Evolutionary conservation across 768 basidiomycete species (phyloP), one percentile per base, ranked within the genome.

Genomic region (Glaciozyma martinii): DNA sequence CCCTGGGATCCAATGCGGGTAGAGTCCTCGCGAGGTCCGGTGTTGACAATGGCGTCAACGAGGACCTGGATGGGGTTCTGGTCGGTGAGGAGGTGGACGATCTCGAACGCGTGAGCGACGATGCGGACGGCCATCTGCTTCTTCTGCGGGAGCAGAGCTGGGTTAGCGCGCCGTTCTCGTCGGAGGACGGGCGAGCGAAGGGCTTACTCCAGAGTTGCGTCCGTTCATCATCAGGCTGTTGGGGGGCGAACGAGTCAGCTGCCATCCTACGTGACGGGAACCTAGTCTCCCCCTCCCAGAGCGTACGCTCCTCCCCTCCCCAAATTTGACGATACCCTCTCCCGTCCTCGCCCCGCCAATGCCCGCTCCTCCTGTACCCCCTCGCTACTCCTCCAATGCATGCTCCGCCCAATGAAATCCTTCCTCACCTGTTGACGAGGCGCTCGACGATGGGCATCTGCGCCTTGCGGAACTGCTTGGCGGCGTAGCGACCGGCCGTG

Each of bases 391-490:
- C 16, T 27, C 33, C 32, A 29, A n/a, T n/a, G n/a, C 33, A 27
- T 3, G 3, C n/a, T 16, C 2, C 25, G 29, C 33, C 44, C 6
- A 23, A 21, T 29, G 10, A 25, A 43, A 46, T 40, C 21, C 15
- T n/a, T 58, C 77, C 85, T 73, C 75, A 90, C 92, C 86, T 87
- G 83, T 97, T 93, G 72, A 98, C 95, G 76, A 99, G 82, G 77
- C 95, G 90, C 81, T 99, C 95, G 74, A 98, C 95, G 77, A 99
- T 94, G 76, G 95, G 95, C 95, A 99, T 99, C 79, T 95, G 90
- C 8, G 91, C 92, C 86, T 99, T 99, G 84, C 93, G 97, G 86
- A 98, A 99, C 80, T 97, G 93, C 82, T 97, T 97, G 83, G 93
- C 93, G 76, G 93, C 90, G 78, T 97, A 98, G 79, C 95, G 90